phyloP scores from a whole-genome alignment of 106 monocot genomes.

The Cymbidium sinense region DNA sequence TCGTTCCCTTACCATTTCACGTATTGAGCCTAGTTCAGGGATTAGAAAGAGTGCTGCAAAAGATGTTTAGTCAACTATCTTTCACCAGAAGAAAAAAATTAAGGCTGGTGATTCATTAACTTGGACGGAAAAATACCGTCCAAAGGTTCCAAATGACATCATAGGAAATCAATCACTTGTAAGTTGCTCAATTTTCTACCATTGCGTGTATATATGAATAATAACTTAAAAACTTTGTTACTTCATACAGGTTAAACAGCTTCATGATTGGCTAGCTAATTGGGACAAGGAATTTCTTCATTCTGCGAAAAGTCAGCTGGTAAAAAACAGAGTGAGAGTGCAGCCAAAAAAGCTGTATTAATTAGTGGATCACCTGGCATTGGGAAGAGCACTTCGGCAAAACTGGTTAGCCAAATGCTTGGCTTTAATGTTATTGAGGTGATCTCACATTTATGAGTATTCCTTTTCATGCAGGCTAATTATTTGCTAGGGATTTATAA shows the following conservation, averaged over 20 bases:
- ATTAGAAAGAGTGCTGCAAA: constrained; percentile 32
- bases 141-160: constrained; percentile 82
- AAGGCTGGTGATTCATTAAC: constrained; percentile 40
- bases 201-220: constrained; percentile 3
- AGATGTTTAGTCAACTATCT: constrained; percentile 17
- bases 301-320: constrained; percentile 55
- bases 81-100: constrained; percentile 43
- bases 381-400: constrained; percentile 91
- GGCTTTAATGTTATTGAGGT: constrained; percentile 94
- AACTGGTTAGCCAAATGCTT: constrained; percentile 86
- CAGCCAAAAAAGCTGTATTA: constrained; percentile 84
- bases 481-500: background rate
- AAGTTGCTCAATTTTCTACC: constrained; percentile 19
- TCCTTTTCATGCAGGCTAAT: background rate
- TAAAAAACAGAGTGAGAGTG: constrained; percentile 67
- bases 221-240: constrained; percentile 11
- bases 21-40: constrained; percentile 18
- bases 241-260: constrained; percentile 69
- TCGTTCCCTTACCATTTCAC: constrained; percentile 14
- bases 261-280: constrained; percentile 78
- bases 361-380: constrained; percentile 94
- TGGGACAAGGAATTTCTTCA: constrained; percentile 82
- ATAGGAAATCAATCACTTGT: constrained; percentile 92
- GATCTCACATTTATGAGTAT: background rate
- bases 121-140: constrained; percentile 93